These are phyloP conservation scores for Colletotrichum lini DNA, from an alignment of 2,329 filamentous ascomycete species.

Conservation along the genomic window DNA sequence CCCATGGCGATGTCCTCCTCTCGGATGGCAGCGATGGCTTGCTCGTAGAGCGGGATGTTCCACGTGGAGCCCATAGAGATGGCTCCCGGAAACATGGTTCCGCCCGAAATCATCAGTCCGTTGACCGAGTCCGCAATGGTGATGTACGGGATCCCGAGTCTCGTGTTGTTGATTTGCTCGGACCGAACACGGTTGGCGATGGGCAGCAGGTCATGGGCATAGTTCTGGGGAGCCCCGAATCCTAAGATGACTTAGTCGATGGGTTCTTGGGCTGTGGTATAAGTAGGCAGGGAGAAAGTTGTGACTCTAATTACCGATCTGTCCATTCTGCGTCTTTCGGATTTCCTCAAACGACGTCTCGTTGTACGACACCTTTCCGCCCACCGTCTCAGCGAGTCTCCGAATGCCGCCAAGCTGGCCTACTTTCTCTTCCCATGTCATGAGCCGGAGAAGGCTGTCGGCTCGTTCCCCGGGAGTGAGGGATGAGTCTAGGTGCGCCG, in stretches of 20 bases:
- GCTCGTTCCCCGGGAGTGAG: constrained; percentile 27
- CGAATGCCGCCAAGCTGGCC: constrained; percentile 36
- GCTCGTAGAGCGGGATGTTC: constrained; percentile 50
- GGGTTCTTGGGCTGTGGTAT: not conserved
- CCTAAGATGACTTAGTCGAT: constrained; percentile 35
- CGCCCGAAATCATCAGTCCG: constrained; percentile 49
- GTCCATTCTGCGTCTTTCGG: constrained; percentile 33
- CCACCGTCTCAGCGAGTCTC: constrained; percentile 26
- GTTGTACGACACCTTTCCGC: constrained; percentile 16
- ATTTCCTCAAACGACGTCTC: constrained; percentile 33
- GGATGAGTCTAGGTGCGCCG: constrained; percentile 3
- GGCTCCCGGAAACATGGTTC: constrained; percentile 51
- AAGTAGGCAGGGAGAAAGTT: not conserved
- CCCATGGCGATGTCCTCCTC: constrained; percentile 52
- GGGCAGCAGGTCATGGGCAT: constrained; percentile 48
- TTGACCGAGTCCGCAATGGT: constrained; percentile 50
- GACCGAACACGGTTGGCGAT: constrained; percentile 46
- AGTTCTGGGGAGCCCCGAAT: constrained; percentile 49
- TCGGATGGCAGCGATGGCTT: constrained; percentile 47
- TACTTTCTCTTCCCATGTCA: constrained; percentile 40
- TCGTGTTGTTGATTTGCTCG: constrained; percentile 43
- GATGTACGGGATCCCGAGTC: constrained; percentile 47
- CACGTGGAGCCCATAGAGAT: constrained; percentile 50
- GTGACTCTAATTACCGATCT: constrained; percentile 14
- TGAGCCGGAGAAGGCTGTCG: constrained; percentile 28